phyloP scores from a whole-genome alignment of 495 filamentous ascomycete species.

The Penicillium goetzii region DNA sequence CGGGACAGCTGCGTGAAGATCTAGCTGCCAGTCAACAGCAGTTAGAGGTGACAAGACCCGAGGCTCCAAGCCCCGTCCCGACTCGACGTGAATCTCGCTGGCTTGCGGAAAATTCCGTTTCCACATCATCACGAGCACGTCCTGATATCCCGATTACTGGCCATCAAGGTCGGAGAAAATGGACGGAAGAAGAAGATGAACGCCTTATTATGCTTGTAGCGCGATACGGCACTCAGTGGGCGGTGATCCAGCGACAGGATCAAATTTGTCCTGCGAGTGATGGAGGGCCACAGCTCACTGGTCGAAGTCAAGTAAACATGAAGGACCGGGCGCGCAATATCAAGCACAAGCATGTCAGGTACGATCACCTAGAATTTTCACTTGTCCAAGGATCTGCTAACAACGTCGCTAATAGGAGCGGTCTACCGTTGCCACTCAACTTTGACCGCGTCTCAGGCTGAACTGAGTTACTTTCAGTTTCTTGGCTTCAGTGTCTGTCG shows the following conservation, averaged over 20 bases:
- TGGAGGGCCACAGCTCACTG: slow-evolving; percentile 46
- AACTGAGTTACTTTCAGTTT: not conserved
- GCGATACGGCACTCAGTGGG: slow-evolving; percentile 30
- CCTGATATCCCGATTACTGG: too few relatives aligned
- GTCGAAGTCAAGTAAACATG: slow-evolving; percentile 74
- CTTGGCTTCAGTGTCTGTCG: not conserved
- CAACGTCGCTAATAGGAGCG: not conserved
- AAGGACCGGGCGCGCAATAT: slow-evolving; percentile 85
- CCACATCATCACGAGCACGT: not conserved
- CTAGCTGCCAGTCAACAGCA: slow-evolving; percentile 5
- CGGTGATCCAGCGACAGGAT: slow-evolving; percentile 35
- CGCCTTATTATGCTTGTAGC: slow-evolving; percentile 35
- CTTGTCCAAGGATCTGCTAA: not conserved
- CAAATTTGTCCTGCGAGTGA: slow-evolving; percentile 21
- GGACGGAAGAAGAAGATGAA: slow-evolving; percentile 35
- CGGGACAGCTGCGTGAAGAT: slow-evolving; percentile 18
- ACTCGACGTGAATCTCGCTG: not conserved
- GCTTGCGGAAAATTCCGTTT: slow-evolving; percentile 3
- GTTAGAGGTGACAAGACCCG: not conserved
- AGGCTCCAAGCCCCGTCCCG: not conserved
- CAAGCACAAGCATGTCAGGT: slow-evolving; percentile 29
- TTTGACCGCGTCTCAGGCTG: slow-evolving; percentile 1
- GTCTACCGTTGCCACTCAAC: not conserved
- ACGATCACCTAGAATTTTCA: slow-evolving; percentile 9
- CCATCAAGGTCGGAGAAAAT: slow-evolving; percentile 6